Conservation (phyloP, 148 eudicot species). For the Nyssa sinensis region DNA sequence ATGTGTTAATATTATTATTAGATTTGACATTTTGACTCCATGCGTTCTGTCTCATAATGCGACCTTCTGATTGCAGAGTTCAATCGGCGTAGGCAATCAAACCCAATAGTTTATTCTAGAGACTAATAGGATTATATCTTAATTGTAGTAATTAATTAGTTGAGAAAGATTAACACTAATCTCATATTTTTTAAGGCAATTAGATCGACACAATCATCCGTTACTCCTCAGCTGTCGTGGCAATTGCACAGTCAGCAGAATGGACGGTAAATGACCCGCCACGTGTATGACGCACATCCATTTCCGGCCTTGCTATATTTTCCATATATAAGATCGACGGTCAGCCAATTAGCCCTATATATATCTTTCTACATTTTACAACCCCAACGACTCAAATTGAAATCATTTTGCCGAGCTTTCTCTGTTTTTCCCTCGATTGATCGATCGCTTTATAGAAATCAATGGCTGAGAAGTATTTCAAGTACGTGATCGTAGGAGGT, state of each 20-base stretch:
- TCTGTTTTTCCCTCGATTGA: neutral
- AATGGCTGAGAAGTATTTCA: constrained; percentile 88
- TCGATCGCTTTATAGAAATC: constrained; percentile 15
- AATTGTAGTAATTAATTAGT: no score
- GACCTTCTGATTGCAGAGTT: no score
- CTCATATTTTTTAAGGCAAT: no score
- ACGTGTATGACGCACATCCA: constrained; percentile 23
- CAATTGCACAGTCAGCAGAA: constrained; percentile 16
- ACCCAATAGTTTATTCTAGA: no score
- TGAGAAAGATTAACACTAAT: no score
- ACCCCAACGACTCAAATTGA: no score
- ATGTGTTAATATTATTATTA: no score
- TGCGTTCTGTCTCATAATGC: no score
- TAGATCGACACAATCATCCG: neutral
- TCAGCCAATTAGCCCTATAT: constrained; percentile 4
- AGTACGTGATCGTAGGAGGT: constrained; percentile 89
- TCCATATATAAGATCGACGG: neutral
- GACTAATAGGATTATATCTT: no score
- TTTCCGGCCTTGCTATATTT: neutral
- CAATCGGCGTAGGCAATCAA: no score
- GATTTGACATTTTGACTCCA: no score
- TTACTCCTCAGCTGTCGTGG: constrained; percentile 21
- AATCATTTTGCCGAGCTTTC: no score
- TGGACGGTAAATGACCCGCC: constrained; percentile 10
- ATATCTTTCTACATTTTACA: neutral